Evolutionary conservation across 2,329 filamentous ascomycete species (phyloP).

Genomic region (Xylaria sp.): DNA sequence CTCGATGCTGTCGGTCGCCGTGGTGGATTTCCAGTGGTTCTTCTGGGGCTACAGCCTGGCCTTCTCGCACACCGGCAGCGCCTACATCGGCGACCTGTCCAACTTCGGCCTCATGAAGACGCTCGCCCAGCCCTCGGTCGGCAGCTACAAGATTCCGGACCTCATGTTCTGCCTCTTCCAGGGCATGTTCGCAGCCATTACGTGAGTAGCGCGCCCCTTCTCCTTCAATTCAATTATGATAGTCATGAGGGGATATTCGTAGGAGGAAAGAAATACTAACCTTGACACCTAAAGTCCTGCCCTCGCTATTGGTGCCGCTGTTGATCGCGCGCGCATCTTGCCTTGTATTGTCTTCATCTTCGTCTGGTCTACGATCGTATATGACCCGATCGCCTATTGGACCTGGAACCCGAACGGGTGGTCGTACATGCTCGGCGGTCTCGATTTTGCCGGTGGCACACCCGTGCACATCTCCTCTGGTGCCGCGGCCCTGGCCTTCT

Average conservation of each 20-base stretch:
- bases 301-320: slow-evolving; percentile 64
- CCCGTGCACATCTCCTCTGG: slow-evolving; percentile 78
- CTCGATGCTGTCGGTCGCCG: slow-evolving; percentile 78
- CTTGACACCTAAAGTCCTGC: slow-evolving; percentile 50
- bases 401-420: slow-evolving; percentile 79
- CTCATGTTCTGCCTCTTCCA: slow-evolving; percentile 85
- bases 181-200: slow-evolving; percentile 89
- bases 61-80: slow-evolving; percentile 80
- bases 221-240: not conserved
- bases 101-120: slow-evolving; percentile 85
- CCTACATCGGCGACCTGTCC: slow-evolving; percentile 77
- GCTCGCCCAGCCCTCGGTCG: slow-evolving; percentile 76
- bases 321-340: slow-evolving; percentile 66
- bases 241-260: not conserved
- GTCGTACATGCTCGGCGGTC: slow-evolving; percentile 70
- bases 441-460: slow-evolving; percentile 77
- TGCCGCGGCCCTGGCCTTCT: slow-evolving; percentile 74
- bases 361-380: slow-evolving; percentile 73
- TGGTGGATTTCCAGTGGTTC: slow-evolving; percentile 92
- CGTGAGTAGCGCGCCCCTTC: slow-evolving; percentile 60
- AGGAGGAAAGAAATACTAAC: not conserved
- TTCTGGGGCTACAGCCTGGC: slow-evolving; percentile 92
- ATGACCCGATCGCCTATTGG: slow-evolving; percentile 77
- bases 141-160: slow-evolving; percentile 74
- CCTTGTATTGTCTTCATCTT: slow-evolving; percentile 71